phyloP scores from a whole-genome alignment of 495 filamentous ascomycete species.

The Astrothelium macrocarpum region DNA sequence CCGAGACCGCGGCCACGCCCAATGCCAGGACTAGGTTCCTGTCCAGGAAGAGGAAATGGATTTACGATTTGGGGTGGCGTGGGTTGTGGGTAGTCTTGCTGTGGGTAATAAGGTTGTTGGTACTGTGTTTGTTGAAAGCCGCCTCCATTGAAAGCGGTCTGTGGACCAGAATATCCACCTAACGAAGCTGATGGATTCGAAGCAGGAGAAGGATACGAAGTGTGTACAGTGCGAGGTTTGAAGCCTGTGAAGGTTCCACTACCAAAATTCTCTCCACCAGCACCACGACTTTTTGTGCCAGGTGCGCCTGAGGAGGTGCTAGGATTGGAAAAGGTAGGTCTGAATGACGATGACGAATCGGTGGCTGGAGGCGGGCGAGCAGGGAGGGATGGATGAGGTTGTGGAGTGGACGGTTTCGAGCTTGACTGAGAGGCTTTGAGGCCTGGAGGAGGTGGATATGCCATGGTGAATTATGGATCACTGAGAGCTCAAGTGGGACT shows the following conservation, averaged over 20 bases:
- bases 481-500: slow-evolving; percentile 30
- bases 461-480: slow-evolving; percentile 72
- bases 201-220: slow-evolving; percentile 34
- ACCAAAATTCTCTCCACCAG: slow-evolving; percentile 31
- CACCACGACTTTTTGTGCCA: slow-evolving; percentile 26
- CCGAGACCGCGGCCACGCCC: slow-evolving; percentile 40
- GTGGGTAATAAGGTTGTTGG: slow-evolving; percentile 33
- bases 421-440: slow-evolving; percentile 40
- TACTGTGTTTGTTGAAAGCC: slow-evolving; percentile 20
- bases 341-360: slow-evolving; percentile 45
- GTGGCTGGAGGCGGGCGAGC: slow-evolving; percentile 69
- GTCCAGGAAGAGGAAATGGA: slow-evolving; percentile 63
- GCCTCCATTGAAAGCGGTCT: slow-evolving; percentile 12
- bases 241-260: slow-evolving; percentile 47
- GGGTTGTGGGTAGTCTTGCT: slow-evolving; percentile 38
- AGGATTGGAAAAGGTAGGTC: slow-evolving; percentile 46
- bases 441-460: slow-evolving; percentile 89
- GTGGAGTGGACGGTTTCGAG: slow-evolving; percentile 39
- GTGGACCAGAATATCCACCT: slow-evolving; percentile 13
- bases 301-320: slow-evolving; percentile 32
- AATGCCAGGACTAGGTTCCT: slow-evolving; percentile 29
- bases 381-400: slow-evolving; percentile 56
- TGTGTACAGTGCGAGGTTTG: slow-evolving; percentile 51
- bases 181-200: slow-evolving; percentile 37
- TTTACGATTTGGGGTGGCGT: slow-evolving; percentile 71